Conservation (phyloP, 2,329 filamentous ascomycete species). For the Pseudocercospora macadamiae region DNA sequence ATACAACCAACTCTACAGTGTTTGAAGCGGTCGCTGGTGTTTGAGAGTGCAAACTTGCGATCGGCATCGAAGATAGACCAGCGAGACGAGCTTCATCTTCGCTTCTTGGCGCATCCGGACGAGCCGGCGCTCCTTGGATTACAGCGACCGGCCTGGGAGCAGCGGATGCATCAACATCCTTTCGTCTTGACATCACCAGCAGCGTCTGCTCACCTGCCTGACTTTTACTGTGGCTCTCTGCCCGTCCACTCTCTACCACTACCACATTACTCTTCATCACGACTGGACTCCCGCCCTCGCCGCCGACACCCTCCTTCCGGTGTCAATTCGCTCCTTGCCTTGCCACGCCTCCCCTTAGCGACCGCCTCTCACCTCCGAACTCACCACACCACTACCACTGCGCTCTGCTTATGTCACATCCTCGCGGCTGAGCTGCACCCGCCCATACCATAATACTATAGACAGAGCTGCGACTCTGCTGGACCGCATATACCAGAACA, state of each 20-base stretch:
- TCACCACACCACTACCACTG: conserved; percentile 6
- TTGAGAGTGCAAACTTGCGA: conserved; percentile 10
- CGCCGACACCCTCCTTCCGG: not conserved
- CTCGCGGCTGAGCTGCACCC: conserved; percentile 13
- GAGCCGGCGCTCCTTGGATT: not conserved
- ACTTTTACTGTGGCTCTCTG: not conserved
- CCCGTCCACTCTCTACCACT: not conserved
- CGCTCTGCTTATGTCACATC: conserved; percentile 9
- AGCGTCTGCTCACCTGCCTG: conserved; percentile 6
- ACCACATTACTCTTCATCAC: not conserved
- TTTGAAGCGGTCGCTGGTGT: not conserved
- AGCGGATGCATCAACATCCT: conserved; percentile 1
- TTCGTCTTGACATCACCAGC: conserved; percentile 6
- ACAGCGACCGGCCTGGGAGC: not conserved
- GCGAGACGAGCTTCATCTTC: not conserved
- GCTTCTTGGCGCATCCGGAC: not conserved
- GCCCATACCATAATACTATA: conserved; percentile 15
- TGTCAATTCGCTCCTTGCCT: conserved; percentile 10
- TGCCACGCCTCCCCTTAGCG: conserved; percentile 14
- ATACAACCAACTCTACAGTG: conserved; percentile 1
- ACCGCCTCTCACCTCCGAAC: not conserved
- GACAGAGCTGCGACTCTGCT: conserved; percentile 11
- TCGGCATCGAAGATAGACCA: conserved; percentile 14
- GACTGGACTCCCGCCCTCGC: not conserved
- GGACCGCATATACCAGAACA: conserved; percentile 14